Conservation (phyloP, 768 basidiomycete species). For the Lactarius hatsudake region DNA sequence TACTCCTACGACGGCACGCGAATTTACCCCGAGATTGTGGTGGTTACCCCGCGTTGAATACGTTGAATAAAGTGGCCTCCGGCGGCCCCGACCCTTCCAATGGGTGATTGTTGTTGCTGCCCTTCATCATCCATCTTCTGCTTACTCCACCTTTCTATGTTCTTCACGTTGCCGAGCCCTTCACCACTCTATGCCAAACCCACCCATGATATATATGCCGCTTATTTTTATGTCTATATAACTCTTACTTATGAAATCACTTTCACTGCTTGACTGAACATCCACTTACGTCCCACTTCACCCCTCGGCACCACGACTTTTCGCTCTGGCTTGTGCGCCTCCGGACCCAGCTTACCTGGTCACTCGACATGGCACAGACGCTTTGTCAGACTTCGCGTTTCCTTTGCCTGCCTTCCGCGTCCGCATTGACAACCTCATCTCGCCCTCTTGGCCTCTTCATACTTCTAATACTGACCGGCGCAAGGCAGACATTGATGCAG, state of each 20-base stretch:
- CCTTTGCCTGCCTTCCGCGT: no score
- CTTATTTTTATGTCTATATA: not conserved
- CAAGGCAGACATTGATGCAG: no score
- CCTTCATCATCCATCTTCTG: not conserved
- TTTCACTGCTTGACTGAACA: not conserved
- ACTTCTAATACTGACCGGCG: no score
- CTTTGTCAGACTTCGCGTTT: no score
- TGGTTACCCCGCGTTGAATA: slow-evolving; percentile 16
- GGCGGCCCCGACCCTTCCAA: not conserved
- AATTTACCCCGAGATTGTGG: slow-evolving; percentile 23
- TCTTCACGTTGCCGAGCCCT: not conserved
- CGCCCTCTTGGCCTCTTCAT: no score
- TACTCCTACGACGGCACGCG: slow-evolving; percentile 15
- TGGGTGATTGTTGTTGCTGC: not conserved
- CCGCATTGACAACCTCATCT: no score
- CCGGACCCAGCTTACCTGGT: no score
- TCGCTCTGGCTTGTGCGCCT: no score
- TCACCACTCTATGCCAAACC: not conserved
- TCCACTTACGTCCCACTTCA: not conserved
- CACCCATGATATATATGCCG: not conserved
- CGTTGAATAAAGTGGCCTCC: not conserved
- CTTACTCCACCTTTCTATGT: not conserved
- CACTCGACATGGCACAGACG: no score
- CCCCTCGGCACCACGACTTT: not conserved
- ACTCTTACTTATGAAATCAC: not conserved